phyloP scores from a whole-genome alignment of 208 protist species.

The Trypanosoma grayi region DNA sequence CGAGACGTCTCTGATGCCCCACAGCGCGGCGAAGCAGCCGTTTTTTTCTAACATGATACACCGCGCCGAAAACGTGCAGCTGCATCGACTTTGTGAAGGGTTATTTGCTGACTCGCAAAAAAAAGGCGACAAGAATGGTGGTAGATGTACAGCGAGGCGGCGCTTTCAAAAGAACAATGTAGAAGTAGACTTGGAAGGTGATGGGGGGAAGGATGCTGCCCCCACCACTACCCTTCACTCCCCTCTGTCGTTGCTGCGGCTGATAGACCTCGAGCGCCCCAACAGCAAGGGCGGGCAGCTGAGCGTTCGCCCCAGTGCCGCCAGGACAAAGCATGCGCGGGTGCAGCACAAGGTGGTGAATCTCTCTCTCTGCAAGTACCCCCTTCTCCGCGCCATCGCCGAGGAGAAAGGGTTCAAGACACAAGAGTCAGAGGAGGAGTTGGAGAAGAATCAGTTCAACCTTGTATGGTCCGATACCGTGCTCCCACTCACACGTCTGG shows the following conservation, averaged over 20 bases:
- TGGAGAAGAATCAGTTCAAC: slow-evolving; percentile 90
- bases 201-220: neutral
- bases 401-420: slow-evolving; percentile 70
- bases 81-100: neutral
- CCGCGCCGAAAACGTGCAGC: neutral
- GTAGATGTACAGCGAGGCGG: neutral
- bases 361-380: slow-evolving; percentile 80
- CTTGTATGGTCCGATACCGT: slow-evolving; percentile 94
- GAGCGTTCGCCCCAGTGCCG: neutral
- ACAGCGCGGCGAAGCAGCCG: no score
- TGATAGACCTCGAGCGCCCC: slow-evolving; percentile 20
- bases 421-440: slow-evolving; percentile 73
- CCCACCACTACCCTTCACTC: neutral
- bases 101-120: no score
- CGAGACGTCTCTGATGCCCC: no score
- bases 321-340: slow-evolving; percentile 29
- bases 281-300: slow-evolving; percentile 13
- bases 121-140: neutral
- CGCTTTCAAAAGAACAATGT: neutral
- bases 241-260: slow-evolving; percentile 4
- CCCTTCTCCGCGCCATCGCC: slow-evolving; percentile 71
- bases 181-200: neutral
- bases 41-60: no score
- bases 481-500: slow-evolving; percentile 85
- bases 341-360: slow-evolving; percentile 63